Percentiles rank a stretch among this genome's conserved stretches.
Conservation (phyloP, 805 yeast genomes). For the Starmera quercuum region DNA sequence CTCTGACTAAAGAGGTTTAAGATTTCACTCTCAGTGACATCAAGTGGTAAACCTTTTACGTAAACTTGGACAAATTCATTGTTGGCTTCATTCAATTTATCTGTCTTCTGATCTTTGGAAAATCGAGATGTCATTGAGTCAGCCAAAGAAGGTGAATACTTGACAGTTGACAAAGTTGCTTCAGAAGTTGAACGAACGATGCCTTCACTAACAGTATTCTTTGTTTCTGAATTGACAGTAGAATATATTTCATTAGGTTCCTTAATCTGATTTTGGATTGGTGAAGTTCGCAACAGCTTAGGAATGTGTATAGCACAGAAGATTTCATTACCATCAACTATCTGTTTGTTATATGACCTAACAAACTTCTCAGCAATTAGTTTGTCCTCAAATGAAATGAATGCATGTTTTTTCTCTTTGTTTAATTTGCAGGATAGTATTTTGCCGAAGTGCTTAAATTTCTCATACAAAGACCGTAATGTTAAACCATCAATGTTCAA, state of each 20-base stretch:
- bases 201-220: conserved; percentile 1
- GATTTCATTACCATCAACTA: conserved; percentile 23
- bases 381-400: conserved; percentile 28
- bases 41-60: conserved; percentile 38
- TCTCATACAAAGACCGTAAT: conserved; percentile 39
- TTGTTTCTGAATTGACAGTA: conserved; percentile 3
- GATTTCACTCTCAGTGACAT: conserved; percentile 32
- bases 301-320: conserved; percentile 35
- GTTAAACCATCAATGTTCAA: conserved; percentile 26
- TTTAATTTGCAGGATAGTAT: conserved; percentile 35
- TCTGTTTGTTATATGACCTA: conserved; percentile 19
- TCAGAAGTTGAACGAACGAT: not conserved
- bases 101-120: not conserved
- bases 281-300: conserved; percentile 8
- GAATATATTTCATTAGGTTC: not conserved
- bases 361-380: conserved; percentile 28
- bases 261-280: not conserved
- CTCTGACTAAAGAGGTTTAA: conserved; percentile 34
- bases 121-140: not conserved
- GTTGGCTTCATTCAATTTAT: not conserved
- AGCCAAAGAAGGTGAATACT: not conserved
- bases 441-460: conserved; percentile 40
- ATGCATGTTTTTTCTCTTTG: conserved; percentile 30
- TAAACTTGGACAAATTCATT: conserved; percentile 28
- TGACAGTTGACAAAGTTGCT: not conserved